Evolutionary conservation across 495 filamentous ascomycete genomes (phyloP).

Genomic region (Hypoxylon cercidicola): DNA sequence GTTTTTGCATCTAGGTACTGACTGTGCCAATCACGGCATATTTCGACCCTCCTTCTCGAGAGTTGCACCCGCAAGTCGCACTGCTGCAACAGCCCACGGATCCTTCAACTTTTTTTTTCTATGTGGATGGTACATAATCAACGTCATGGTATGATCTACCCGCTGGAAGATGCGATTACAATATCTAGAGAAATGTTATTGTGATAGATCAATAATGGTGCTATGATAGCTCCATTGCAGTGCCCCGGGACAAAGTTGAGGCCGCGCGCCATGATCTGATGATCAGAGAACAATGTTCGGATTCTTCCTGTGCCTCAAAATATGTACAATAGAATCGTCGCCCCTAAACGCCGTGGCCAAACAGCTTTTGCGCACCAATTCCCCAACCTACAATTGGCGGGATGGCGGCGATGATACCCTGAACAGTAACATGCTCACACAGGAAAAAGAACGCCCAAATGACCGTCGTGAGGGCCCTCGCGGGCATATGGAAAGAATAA

Average conservation of each 20-base stretch:
- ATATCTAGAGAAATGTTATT: neutral
- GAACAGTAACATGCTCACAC: slow-evolving; percentile 7
- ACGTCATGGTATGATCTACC: slow-evolving; percentile 8
- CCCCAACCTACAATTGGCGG: neutral
- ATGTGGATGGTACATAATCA: neutral
- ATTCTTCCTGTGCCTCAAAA: slow-evolving; percentile 23
- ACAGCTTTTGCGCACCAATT: slow-evolving; percentile 1
- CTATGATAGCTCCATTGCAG: no score
- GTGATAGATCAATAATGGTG: no score
- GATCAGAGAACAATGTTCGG: slow-evolving; percentile 6
- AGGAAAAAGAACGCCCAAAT: slow-evolving; percentile 17
- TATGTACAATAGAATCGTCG: slow-evolving; percentile 38
- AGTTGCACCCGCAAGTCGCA: slow-evolving; percentile 1
- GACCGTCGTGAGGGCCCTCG: slow-evolving; percentile 28
- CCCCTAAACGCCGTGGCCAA: slow-evolving; percentile 21
- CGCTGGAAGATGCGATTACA: neutral
- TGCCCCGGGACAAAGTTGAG: neutral
- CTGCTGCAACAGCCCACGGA: slow-evolving; percentile 5
- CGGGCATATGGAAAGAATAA: slow-evolving; percentile 16
- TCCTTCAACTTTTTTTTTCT: neutral
- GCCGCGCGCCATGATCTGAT: neutral
- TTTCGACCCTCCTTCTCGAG: slow-evolving; percentile 15
- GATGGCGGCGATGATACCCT: slow-evolving; percentile 9
- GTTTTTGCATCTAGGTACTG: neutral
- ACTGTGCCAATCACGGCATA: slow-evolving; percentile 19